Base-by-base conservation (phyloP, 495 filamentous ascomycete species). In the Paragyromitra xinjiangensis region DNA sequence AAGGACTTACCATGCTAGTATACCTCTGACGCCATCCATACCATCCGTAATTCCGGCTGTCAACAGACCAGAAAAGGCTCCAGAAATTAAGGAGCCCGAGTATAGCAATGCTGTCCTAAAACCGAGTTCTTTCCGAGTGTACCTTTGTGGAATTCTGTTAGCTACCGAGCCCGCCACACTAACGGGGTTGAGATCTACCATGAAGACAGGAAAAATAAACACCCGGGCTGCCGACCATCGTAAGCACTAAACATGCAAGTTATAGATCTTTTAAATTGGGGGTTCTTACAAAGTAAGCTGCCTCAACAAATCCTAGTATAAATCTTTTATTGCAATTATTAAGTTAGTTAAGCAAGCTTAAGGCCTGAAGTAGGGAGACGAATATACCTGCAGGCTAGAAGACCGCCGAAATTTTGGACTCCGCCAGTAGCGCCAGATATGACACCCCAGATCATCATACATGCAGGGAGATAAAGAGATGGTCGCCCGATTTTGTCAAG, bases 361-460 rank as follows among this genome's bases (percentile, higher is more conserved):
- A n/a, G 37, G 0, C 14, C 26, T 62, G 48, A 8, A 29, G 12
- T 12, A 11, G 58, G 16, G 29, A n/a, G 24, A 37, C 9, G 6
- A 14, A 63, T 61, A 37, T 68, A 80, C 79, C 85, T 58, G 86
- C 87, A 81, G 0, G 83, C 91, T 12, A 88, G 87, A 4, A 92
- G 85, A 73, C 88, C 85, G 12, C 83, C 85, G 71, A 85, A 90
- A 64, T 77, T 88, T 6, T 86, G 83, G 0, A 86, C 86, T 16
- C 87, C 89, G 0, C 89, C 91, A 0, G 91, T 84, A 1, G 89
- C 88, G 75, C 91, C 91, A 34, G 90, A 91, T 37, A 89, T 86
- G 53, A 87, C 85, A 9, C 91, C 91, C 91, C 91, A 93, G 34
- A 87, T 84, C 50, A 91, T 79, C 90, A 92, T 92, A 37, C 92